Evolutionary conservation across 352 stramenopile genomes (phyloP), one percentile per base, ranked within the genome.

Genomic region (Globisporangium carolinianum): DNA sequence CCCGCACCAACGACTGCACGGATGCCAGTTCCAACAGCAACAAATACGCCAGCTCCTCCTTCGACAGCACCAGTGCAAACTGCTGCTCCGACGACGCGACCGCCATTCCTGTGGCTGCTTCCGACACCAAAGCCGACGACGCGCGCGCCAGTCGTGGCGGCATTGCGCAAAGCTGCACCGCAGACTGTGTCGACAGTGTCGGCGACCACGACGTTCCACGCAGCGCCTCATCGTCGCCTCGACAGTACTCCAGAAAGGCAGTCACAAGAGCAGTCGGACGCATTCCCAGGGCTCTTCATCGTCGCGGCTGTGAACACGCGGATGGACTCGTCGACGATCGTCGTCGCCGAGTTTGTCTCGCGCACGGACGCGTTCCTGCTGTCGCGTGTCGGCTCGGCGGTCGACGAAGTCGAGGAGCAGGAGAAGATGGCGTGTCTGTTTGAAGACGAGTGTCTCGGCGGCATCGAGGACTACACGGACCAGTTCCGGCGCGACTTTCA

Each of bases 381-480:
- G 9, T 18, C 47, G 12, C 41, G 43, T 7, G n/a, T 15, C 4
- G 37, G 58, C n/a, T 47, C 60, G 14, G 54, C 62, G 7, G 55
- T 54, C 11, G 46, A 67, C 32, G 8, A 48, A 1, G 38, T 49
- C 3, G 47, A 57, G 5, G 61, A 81, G 61, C 56, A 74, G 15
- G 66, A 81, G 58, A 73, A 67, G 53, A 78, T 81, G 72, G 47
- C 72, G 43, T 81, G 72, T 51, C 51, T 76, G 46, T 78, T 73
- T 38, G 63, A 76, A 50, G 62, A 79, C 54, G 49, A 69, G 58
- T 78, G 68, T 39, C 65, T 61, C 18, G 69, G 70, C 36, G 70
- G 72, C 5, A 58, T 72, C 14, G 41, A 36, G 24, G 73, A 82
- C 57, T 82, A 77, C 68, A 68, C 58, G 0, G 65, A 72, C 1